Base-by-base conservation (phyloP, 306 rosid species). In the Oxytropis ochrocephala region DNA sequence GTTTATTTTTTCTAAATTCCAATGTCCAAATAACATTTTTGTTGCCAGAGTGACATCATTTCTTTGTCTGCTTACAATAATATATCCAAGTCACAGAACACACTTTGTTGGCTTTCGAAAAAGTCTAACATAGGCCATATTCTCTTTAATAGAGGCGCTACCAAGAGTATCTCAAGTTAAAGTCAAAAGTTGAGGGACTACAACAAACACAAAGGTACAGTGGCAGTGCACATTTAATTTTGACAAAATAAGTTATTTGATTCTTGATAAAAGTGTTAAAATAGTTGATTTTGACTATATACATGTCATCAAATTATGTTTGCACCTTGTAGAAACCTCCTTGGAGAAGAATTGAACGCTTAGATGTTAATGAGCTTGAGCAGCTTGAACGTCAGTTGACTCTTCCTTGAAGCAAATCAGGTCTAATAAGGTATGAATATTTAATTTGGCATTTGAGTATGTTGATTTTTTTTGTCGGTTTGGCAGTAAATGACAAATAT, bases 111-210 rank as follows among this genome's bases (percentile, higher is more conserved):
- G 48, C 64, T 67, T 46, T 12, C 9, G 47, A 2, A 21, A 57
- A 67, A 29, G 53, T 57, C 68, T 79, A 54, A 67, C 68, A 41
- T 63, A 17, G 12, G 4, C 16, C 8, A 8, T 14, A 41, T 76
- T 38, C 58, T 38, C 8, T 44, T 65, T 35, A 67, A 74, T 72
- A 91, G 96, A 85, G 74, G 69, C 69, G 78, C 74, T 81, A 84
- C 62, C 83, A 91, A 60, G 97, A 91, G n/a, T 91, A 86, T 72
- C 74, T 86, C 74, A 85, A 78, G 78, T 86, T 86, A 36, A 88
- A 86, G 81, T 73, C 84, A 13, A 84, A 86, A 71, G 92, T 81
- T 7, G 92, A 86, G 67, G 61, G 16, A 70, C 81, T 91, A n/a
- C 89, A 87, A 38, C 76, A 73, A 33, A 74, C 78, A 3, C 97